A percentile compares a stretch with the other conserved stretches of the same genome.
These are phyloP conservation scores for Achaetomiella virescens DNA, from an alignment of 495 filamentous ascomycete genomes.

Conservation along the genomic window DNA sequence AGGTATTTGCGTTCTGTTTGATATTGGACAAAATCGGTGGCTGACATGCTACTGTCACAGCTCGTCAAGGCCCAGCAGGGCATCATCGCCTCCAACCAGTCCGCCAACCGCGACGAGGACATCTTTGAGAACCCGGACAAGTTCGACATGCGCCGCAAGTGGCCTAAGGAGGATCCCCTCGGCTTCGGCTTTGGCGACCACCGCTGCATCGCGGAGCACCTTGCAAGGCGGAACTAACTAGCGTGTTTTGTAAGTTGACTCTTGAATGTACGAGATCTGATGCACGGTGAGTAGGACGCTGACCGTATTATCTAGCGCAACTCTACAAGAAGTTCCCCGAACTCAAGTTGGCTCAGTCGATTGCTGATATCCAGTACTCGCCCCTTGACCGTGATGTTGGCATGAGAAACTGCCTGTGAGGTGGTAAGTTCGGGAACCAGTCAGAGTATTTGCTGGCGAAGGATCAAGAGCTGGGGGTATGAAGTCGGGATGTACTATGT, in stretches of 20 bases:
- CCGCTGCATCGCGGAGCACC: constrained; percentile 39
- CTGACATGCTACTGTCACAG: constrained; percentile 1
- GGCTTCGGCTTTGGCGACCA: constrained; percentile 42
- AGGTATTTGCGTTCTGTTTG: constrained; percentile 8
- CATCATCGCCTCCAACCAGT: constrained; percentile 43
- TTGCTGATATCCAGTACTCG: constrained; percentile 34
- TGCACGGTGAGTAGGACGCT: not conserved
- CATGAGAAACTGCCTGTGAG: constrained; percentile 32
- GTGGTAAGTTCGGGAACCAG: no score
- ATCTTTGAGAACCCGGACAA: constrained; percentile 33
- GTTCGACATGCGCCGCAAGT: constrained; percentile 40
- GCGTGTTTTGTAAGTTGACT: constrained; percentile 33
- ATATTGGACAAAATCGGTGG: not conserved
- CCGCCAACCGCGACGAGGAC: constrained; percentile 43
- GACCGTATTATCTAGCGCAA: constrained; percentile 18
- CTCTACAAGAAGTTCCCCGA: constrained; percentile 28
- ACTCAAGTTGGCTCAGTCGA: constrained; percentile 32
- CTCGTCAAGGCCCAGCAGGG: constrained; percentile 37
- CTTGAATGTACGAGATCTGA: not conserved
- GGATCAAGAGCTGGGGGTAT: no score
- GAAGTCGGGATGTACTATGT: no score
- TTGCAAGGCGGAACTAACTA: constrained; percentile 34
- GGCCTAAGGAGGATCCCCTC: constrained; percentile 30
- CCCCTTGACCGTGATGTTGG: constrained; percentile 35
- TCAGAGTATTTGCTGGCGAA: no score